Evolutionary conservation across 768 basidiomycete species (phyloP).

Genomic region (Solioccasus polychromus): DNA sequence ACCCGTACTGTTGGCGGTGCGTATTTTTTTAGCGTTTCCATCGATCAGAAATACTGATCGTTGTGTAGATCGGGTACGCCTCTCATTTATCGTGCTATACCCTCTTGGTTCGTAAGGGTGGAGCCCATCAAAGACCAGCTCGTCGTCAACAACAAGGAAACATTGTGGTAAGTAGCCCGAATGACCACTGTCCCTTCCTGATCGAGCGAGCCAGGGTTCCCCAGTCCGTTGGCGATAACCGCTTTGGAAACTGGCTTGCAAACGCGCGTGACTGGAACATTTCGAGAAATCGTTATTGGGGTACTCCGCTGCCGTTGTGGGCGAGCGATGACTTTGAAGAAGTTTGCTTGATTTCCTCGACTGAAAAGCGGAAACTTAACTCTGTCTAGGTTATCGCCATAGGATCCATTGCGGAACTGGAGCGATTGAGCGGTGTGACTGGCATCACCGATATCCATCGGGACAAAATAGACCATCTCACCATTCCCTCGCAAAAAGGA

Average conservation of each 20-base stretch:
- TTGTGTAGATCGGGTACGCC: conserved; percentile 82
- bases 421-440: conserved; percentile 76
- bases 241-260: conserved; percentile 96
- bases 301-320: conserved; percentile 97
- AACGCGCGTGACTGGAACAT: conserved; percentile 99
- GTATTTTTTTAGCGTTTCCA: conserved; percentile 1
- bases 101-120: conserved; percentile 94
- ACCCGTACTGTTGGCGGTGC: conserved; percentile 97
- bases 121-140: conserved; percentile 81
- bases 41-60: neutral
- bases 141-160: conserved; percentile 85
- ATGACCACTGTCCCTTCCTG: neutral
- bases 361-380: neutral
- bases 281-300: conserved; percentile 99
- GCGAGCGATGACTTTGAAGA: conserved; percentile 90
- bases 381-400: conserved; percentile 69
- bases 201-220: conserved; percentile 69
- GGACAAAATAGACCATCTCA: conserved; percentile 94
- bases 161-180: conserved; percentile 64
- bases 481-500: conserved; percentile 88
- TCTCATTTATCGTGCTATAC: conserved; percentile 93
- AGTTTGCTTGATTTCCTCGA: conserved; percentile 31
- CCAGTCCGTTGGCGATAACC: conserved; percentile 80
- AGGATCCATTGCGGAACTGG: conserved; percentile 85
- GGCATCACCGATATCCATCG: conserved; percentile 90